Base-by-base conservation (phyloP, 2,329 filamentous ascomycete genomes). In the Thermothelomyces thermophilus region DNA sequence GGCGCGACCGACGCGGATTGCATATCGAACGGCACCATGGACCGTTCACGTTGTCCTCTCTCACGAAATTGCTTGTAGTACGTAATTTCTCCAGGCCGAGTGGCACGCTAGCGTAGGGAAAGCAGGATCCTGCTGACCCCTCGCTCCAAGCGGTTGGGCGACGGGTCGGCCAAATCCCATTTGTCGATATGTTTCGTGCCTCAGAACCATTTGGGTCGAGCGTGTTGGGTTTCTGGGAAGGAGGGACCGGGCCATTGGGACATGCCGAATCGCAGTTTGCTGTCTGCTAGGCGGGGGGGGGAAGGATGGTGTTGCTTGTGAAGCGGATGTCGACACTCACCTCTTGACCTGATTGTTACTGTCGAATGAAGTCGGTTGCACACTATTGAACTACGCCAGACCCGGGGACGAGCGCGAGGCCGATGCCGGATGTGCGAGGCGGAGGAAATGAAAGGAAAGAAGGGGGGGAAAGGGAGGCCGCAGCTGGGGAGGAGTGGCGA, bases 401-500 rank as follows among this genome's bases (percentile, higher is more conserved):
- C 44, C n/a, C 30, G 46, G 43, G 30, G 46, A 35, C 39, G 44
- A 50, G 42, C 49, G 50, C 50, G 50, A 46, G 22, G 20, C 39
- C 37, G 34, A 40, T 24, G 51, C 44, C 43, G 57, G 57, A 53
- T 45, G 55, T 48, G 57, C 50, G 53, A 46, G 35, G n/a, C 3
- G 51, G 53, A 50, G 45, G 53, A 55, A 33, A n/a, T 61, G 62
- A 58, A 57, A 56, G 48, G 57, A 58, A 60, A 20, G 58, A 56
- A 47, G 22, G 58, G 58, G 56, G 55, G 52, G 55, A 61, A 56
- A 14, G 33, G 42, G n/a, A 26, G 35, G 36, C 59, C 35, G 37
- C 50, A 49, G 41, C 22, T 34, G 59, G 44, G 54, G 51, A 62
- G 54, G 62, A 58, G 66, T 60, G 66, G 63, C 60, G 54, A 58